Base-by-base conservation (phyloP, 1,284 basidiomycete genomes). In the Sporisorium graminicola region DNA sequence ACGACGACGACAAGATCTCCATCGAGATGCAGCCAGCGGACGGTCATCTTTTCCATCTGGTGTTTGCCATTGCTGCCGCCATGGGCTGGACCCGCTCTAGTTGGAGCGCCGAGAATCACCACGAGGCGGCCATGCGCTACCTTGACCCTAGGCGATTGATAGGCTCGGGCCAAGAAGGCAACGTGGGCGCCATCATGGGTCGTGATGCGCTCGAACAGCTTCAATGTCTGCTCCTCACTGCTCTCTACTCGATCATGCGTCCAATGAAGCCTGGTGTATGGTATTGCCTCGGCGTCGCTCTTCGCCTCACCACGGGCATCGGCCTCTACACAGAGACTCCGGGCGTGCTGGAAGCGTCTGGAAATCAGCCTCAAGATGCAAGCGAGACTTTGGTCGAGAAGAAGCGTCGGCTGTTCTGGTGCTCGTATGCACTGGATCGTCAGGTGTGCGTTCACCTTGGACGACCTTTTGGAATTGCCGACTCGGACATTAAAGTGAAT, bases 231-330 rank as follows among this genome's bases (percentile, higher is more conserved):
- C 60, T 77, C 5, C 63, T 77, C 33, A 74, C 74, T 1, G 74
- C 74, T 5, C 70, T 77, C 7, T 77, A 77, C 59, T 77, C 74
- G 24, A 77, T 77, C 53, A 77, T 77, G 74, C 62, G 74, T 18
- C 61, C 74, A 22, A 77, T 70, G 70, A 68, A 69, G 53, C 74
- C 74, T 16, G 74, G 74, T 14, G 70, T 77, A 0, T 77, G 74
- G 74, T 77, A 77, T 47, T 73, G 69, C 29, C 74, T 77, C 18
- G 74, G 74, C 8, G 70, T 77, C 0, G 70, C 74, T 2, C 57
- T 77, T 0, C 70, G 74, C n/a, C 66, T 77, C 9, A 74, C 74
- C 2, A 77, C 74, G 5, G 74, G 74, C 6, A 68, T 77, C 31
- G 74, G 74, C 1, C 70, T 77, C 18, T 74, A 77, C 40, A 61